These are phyloP conservation scores for Neurospora sp. DNA, from an alignment of 495 filamentous ascomycete genomes.

Conservation along the genomic window DNA sequence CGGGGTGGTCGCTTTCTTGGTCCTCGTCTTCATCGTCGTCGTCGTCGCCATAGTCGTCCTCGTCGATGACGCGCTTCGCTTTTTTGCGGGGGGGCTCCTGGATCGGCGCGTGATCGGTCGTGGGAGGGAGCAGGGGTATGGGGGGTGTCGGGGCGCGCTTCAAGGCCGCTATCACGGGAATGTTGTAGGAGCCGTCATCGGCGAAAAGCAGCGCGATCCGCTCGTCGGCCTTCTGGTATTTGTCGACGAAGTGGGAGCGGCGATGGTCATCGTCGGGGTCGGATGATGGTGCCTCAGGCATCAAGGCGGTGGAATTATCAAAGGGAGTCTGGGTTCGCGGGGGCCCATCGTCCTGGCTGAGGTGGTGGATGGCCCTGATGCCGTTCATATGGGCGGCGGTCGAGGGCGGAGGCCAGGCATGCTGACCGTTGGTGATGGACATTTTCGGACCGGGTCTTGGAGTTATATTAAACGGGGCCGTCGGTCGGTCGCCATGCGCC, in stretches of 20 bases:
- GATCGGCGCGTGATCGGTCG: constrained; percentile 37
- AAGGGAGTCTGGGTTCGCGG: constrained; percentile 26
- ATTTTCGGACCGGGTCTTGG: constrained; percentile 27
- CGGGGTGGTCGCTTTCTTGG: constrained; percentile 46
- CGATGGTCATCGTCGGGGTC: constrained; percentile 37
- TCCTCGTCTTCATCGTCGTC: constrained; percentile 61
- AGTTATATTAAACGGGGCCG: constrained; percentile 9
- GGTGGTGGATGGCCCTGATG: constrained; percentile 16
- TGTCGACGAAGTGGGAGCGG: constrained; percentile 33
- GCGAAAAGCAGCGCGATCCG: constrained; percentile 57
- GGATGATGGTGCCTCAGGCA: constrained; percentile 40
- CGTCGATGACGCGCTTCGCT: constrained; percentile 51
- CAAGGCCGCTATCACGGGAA: constrained; percentile 28
- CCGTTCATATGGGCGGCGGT: constrained; percentile 23
- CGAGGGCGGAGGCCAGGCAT: constrained; percentile 34
- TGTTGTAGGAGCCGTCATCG: constrained; percentile 59
- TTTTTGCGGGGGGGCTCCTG: constrained; percentile 39
- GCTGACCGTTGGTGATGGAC: constrained; percentile 43
- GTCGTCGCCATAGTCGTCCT: constrained; percentile 77
- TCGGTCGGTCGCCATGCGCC: constrained; percentile 39
- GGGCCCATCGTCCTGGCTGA: constrained; percentile 26
- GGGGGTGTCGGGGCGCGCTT: constrained; percentile 24
- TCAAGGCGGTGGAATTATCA: constrained; percentile 29
- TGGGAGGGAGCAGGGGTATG: constrained; percentile 26
- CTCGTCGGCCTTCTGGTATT: constrained; percentile 31